Evolutionary conservation across 176 grass and related monocot species (phyloP).

Genomic region (Triticum timopheevii): DNA sequence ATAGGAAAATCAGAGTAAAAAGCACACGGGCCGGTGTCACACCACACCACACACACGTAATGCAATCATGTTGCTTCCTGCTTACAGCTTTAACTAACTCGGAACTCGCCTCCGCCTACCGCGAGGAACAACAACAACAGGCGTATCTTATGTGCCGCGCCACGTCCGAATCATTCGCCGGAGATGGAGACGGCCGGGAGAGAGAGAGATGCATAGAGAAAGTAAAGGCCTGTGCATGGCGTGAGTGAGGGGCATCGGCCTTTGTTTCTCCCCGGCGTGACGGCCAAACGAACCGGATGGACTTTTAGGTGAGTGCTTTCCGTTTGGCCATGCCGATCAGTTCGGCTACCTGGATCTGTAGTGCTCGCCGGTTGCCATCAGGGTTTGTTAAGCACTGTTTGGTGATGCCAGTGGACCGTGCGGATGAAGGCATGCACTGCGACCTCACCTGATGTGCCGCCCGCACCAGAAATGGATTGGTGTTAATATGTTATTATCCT

Average conservation of each 20-base stretch:
- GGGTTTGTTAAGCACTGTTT: constrained; percentile 45
- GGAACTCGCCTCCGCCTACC: constrained; percentile 17
- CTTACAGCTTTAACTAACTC: constrained; percentile 62
- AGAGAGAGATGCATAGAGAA: background rate
- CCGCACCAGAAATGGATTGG: constrained; percentile 48
- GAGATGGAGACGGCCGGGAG: background rate
- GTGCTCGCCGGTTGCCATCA: constrained; percentile 50
- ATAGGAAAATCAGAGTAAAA: constrained; percentile 21
- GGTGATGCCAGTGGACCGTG: constrained; percentile 41
- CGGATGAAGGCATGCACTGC: constrained; percentile 53
- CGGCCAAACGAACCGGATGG: constrained; percentile 50
- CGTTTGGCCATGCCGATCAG: background rate
- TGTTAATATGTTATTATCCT: constrained; percentile 25
- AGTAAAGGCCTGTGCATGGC: constrained; percentile 17
- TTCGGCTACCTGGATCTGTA: background rate
- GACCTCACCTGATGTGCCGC: constrained; percentile 32
- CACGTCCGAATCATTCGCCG: constrained; percentile 31
- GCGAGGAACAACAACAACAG: background rate
- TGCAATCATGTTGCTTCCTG: constrained; percentile 53
- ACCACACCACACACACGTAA: background rate
- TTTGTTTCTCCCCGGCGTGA: constrained; percentile 22
- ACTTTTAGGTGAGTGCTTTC: constrained; percentile 44
- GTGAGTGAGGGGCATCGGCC: constrained; percentile 3
- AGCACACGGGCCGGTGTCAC: constrained; percentile 14
- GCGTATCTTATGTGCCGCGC: constrained; percentile 8